phyloP scores from a whole-genome alignment of 805 yeast genomes.

The Allodekkera sacchari region DNA sequence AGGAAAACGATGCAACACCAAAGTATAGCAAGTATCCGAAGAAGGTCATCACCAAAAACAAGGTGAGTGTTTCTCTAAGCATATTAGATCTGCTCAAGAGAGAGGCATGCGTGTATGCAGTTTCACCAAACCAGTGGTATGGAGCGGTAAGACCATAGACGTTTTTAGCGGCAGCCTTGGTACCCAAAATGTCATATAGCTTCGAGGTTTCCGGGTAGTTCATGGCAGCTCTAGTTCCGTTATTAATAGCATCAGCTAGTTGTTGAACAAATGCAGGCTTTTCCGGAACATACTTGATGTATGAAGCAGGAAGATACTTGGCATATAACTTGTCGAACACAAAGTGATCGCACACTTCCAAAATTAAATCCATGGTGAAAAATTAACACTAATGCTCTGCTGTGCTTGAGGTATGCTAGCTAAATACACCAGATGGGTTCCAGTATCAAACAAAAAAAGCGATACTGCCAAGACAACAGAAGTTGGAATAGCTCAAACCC shows the following conservation, averaged over 20 bases:
- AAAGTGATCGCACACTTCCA: slow-evolving; percentile 71
- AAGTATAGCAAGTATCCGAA: slow-evolving; percentile 87
- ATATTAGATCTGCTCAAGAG: slow-evolving; percentile 63
- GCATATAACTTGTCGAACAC: slow-evolving; percentile 73
- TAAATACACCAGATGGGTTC: too few species aligned
- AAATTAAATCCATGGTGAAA: slow-evolving; percentile 73
- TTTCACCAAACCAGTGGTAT: slow-evolving; percentile 51
- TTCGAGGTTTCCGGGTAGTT: slow-evolving; percentile 13
- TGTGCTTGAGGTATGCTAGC: not conserved
- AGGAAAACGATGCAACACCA: slow-evolving; percentile 67
- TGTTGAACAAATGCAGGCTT: slow-evolving; percentile 18
- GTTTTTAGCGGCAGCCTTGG: slow-evolving; percentile 28
- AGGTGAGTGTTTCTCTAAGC: slow-evolving; percentile 60
- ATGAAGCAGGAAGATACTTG: slow-evolving; percentile 48
- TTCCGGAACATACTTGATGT: slow-evolving; percentile 27
- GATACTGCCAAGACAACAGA: not conserved
- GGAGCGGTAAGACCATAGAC: slow-evolving; percentile 33
- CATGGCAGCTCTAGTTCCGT: slow-evolving; percentile 18
- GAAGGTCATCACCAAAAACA: slow-evolving; percentile 60
- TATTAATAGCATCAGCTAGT: slow-evolving; percentile 14
- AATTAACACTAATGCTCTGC: too few species aligned
- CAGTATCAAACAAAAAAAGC: not conserved
- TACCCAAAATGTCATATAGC: slow-evolving; percentile 18
- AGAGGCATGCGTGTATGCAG: slow-evolving; percentile 55
- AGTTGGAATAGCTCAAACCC: not conserved